These are phyloP conservation scores for Gossypium stocksii DNA, from an alignment of 345 rosid genomes.

Conservation along the genomic window DNA sequence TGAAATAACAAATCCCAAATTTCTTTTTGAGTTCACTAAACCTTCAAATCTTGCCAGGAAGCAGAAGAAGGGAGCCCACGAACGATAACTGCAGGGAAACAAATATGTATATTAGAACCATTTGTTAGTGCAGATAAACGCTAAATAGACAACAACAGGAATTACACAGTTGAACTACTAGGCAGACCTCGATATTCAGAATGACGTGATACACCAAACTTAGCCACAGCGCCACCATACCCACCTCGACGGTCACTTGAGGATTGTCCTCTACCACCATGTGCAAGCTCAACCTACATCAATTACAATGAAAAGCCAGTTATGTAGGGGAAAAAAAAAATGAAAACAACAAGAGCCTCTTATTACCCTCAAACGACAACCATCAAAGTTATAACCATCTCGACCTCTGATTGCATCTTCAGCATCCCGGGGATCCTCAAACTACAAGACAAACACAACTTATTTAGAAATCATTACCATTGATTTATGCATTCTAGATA, in stretches of 20 bases:
- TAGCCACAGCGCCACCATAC: constrained; percentile 41
- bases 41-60: constrained; percentile 99
- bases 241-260: constrained; percentile 70
- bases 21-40: constrained; percentile 11
- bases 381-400: constrained; percentile 80
- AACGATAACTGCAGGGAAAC: constrained; percentile 59
- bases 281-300: constrained; percentile 95
- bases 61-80: constrained; percentile 87
- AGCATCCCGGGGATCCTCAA: constrained; percentile 67
- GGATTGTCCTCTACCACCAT: constrained; percentile 88
- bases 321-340: not conserved
- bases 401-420: constrained; percentile 80
- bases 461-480: not conserved
- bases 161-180: not conserved
- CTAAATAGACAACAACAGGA: not conserved
- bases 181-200: constrained; percentile 87
- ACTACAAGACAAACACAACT: constrained; percentile 33
- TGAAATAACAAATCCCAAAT: not conserved
- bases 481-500: not conserved
- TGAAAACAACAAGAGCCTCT: not conserved
- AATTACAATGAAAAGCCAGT: constrained; percentile 11
- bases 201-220: constrained; percentile 63
- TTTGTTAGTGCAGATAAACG: not conserved
- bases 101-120: not conserved
- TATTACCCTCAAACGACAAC: constrained; percentile 62